A percentile compares a stretch with the other conserved stretches of the same genome.
phyloP scores from a whole-genome alignment of 805 yeast genomes.

The Schizosaccharomyces japonicus region DNA sequence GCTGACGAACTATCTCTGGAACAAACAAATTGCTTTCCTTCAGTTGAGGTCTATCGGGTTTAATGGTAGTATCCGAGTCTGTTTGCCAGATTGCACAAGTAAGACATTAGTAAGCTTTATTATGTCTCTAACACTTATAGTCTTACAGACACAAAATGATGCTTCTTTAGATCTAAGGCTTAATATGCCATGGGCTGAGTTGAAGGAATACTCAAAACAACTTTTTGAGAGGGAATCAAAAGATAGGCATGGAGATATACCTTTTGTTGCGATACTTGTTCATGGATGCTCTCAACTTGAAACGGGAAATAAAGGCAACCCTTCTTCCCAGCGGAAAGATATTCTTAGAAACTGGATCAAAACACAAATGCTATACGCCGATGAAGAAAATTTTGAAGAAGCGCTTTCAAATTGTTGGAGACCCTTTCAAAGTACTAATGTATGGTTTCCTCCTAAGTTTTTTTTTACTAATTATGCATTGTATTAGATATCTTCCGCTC shows the following conservation, averaged over 20 bases:
- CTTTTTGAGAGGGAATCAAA: constrained; percentile 22
- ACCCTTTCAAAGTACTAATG: constrained; percentile 18
- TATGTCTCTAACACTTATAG: constrained; percentile 1
- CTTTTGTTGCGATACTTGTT: constrained; percentile 38
- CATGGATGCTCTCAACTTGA: constrained; percentile 28
- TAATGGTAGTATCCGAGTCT: constrained; percentile 34
- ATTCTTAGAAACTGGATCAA: constrained; percentile 19
- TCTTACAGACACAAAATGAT: constrained; percentile 48
- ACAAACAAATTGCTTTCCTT: constrained; percentile 29
- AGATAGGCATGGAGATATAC: constrained; percentile 37
- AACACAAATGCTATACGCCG: constrained; percentile 18
- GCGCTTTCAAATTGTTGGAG: constrained; percentile 25
- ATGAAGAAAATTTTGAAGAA: constrained; percentile 29
- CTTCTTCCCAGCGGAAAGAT: no score
- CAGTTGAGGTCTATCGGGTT: constrained; percentile 33
- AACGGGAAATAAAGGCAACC: constrained; percentile 9
- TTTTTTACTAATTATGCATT: not conserved
- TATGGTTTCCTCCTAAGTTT: constrained; percentile 9
- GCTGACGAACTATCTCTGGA: constrained; percentile 23
- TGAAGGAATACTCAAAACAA: constrained; percentile 28
- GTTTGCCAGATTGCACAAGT: constrained; percentile 35
- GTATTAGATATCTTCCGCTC: constrained; percentile 9
- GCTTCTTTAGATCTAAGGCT: constrained; percentile 41
- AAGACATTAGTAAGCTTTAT: not conserved
- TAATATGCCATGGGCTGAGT: constrained; percentile 48